Evolutionary conservation across 148 eudicot species (phyloP).

Genomic region (Rheum nobile): DNA sequence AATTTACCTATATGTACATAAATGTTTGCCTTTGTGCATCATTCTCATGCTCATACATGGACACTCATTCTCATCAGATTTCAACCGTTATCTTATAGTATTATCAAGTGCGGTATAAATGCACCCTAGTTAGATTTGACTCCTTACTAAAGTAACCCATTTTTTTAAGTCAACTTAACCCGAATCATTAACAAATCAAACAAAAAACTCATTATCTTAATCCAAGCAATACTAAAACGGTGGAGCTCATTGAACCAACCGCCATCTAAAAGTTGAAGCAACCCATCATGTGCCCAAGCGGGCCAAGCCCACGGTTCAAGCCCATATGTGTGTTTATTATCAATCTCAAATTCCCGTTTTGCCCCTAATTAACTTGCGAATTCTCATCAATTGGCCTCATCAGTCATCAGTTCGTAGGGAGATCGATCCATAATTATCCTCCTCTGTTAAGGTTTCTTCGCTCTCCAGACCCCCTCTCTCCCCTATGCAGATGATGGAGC

Average conservation of each 20-base stretch:
- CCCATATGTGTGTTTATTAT: neutral
- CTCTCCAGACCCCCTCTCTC: neutral
- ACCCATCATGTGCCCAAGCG: neutral
- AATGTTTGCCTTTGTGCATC: too few relatives aligned
- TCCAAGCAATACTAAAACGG: too few relatives aligned
- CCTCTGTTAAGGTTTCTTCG: neutral
- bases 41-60: too few relatives aligned
- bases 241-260: neutral
- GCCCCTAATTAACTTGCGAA: neutral
- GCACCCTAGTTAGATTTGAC: too few relatives aligned
- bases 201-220: too few relatives aligned
- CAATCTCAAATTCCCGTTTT: neutral
- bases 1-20: too few relatives aligned
- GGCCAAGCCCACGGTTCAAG: neutral
- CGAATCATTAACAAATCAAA: neutral
- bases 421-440: neutral
- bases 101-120: too few relatives aligned
- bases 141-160: too few relatives aligned
- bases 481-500: conserved; percentile 13
- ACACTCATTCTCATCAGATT: too few relatives aligned
- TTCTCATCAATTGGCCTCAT: neutral
- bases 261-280: neutral
- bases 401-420: neutral
- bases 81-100: too few relatives aligned
- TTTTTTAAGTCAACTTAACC: too few relatives aligned